Conservation (phyloP, 441 rosid species). For the Populus hybrid region DNA sequence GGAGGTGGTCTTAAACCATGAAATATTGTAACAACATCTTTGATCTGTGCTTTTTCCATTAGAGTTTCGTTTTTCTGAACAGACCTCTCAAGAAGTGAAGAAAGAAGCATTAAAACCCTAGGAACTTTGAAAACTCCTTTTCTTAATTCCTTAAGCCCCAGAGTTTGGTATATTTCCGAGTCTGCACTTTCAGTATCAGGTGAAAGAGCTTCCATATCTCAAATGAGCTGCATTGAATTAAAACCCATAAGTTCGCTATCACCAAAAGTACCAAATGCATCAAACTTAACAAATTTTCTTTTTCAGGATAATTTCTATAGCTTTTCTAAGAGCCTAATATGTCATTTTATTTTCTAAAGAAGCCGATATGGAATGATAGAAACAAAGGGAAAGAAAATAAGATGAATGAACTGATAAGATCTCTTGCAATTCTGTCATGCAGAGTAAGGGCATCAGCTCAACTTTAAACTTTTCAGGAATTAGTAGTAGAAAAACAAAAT, state of each 20-base stretch:
- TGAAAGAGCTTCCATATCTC: slow-evolving; percentile 47
- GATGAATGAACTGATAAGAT: not conserved
- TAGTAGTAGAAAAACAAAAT: not conserved
- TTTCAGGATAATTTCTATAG: not conserved
- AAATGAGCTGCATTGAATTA: slow-evolving; percentile 28
- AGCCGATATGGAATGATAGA: not conserved
- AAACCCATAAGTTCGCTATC: slow-evolving; percentile 16
- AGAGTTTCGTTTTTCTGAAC: slow-evolving; percentile 43
- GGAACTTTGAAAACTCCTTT: slow-evolving; percentile 49
- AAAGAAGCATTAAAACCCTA: slow-evolving; percentile 46
- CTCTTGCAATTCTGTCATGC: not conserved
- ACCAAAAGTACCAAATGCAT: slow-evolving; percentile 2
- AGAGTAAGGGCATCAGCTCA: not conserved
- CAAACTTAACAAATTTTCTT: not conserved
- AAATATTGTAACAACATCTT: slow-evolving; percentile 47
- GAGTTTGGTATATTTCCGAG: slow-evolving; percentile 41
- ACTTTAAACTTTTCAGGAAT: not conserved
- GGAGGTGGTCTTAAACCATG: slow-evolving; percentile 64
- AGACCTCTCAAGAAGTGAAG: slow-evolving; percentile 63
- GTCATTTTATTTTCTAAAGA: not conserved
- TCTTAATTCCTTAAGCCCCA: slow-evolving; percentile 58
- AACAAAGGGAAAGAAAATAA: not conserved
- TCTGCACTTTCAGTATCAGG: slow-evolving; percentile 32
- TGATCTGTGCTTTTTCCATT: slow-evolving; percentile 20
- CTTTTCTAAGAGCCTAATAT: not conserved